Percentiles rank a stretch among this genome's conserved stretches.
These are phyloP conservation scores for Argentina anserina DNA, from an alignment of 306 rosid genomes.

Conservation along the genomic window DNA sequence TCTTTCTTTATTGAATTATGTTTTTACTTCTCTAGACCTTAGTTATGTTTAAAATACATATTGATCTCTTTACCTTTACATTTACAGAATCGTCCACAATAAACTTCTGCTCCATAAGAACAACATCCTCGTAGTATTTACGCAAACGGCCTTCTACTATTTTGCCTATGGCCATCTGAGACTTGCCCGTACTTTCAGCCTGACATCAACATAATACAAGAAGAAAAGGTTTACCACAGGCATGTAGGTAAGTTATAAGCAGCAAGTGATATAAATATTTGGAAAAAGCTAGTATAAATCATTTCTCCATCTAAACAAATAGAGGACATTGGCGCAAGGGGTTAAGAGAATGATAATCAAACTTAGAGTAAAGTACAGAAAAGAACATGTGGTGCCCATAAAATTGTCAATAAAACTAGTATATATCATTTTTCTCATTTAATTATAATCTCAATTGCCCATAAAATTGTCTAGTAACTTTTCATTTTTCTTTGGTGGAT, in stretches of 20 bases:
- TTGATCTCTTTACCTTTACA: conserved; percentile 51
- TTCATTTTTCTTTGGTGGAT: too few species aligned
- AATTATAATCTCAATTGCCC: too few species aligned
- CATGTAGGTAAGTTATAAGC: background rate
- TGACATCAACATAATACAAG: conserved; percentile 29
- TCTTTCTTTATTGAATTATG: background rate
- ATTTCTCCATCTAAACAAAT: background rate
- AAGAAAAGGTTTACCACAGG: background rate
- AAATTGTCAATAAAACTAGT: too few species aligned
- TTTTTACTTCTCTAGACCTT: background rate
- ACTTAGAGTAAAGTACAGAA: too few species aligned
- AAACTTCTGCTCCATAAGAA: conserved; percentile 85
- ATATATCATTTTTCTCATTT: too few species aligned
- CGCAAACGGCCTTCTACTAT: conserved; percentile 93
- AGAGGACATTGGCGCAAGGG: too few species aligned
- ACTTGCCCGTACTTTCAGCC: conserved; percentile 82
- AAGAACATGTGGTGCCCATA: too few species aligned
- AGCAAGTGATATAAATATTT: background rate
- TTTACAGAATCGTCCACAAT: conserved; percentile 58
- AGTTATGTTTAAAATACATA: background rate
- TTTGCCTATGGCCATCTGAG: conserved; percentile 83
- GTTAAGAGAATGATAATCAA: too few species aligned
- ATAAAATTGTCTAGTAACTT: too few species aligned
- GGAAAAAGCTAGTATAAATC: background rate
- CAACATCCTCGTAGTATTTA: conserved; percentile 87